Conservation (phyloP, 1,284 basidiomycete species). For the Mrakiaceae sp. region DNA sequence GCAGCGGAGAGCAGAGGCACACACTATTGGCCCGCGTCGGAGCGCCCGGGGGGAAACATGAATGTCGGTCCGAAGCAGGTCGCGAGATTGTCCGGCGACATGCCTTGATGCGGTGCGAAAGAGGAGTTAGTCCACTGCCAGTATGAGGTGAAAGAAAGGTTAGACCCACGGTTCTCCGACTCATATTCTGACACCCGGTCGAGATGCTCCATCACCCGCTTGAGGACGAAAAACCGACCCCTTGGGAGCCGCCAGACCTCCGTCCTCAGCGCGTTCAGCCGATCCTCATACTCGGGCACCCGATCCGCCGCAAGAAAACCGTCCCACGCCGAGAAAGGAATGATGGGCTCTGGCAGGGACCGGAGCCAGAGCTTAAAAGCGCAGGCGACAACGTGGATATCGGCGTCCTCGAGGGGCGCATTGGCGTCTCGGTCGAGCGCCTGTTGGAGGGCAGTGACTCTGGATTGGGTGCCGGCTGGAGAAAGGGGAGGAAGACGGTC, state of each 20-base stretch:
- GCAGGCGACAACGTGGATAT: slow-evolving; percentile 69
- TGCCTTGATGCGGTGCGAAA: too few species aligned
- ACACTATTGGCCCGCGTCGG: too few species aligned
- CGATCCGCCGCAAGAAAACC: slow-evolving; percentile 57
- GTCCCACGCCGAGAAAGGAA: slow-evolving; percentile 56
- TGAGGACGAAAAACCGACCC: slow-evolving; percentile 59
- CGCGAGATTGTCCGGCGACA: too few species aligned
- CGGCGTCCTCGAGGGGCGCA: slow-evolving; percentile 35
- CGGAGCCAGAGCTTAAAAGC: slow-evolving; percentile 73
- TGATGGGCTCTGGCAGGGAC: slow-evolving; percentile 60
- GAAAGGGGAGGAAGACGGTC: slow-evolving; percentile 31
- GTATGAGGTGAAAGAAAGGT: too few species aligned
- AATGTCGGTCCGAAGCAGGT: too few species aligned
- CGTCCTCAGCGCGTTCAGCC: slow-evolving; percentile 49
- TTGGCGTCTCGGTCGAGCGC: slow-evolving; percentile 54
- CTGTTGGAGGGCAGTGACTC: slow-evolving; percentile 55
- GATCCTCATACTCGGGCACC: slow-evolving; percentile 53
- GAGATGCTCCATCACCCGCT: slow-evolving; percentile 65
- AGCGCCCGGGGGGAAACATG: too few species aligned
- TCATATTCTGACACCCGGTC: slow-evolving; percentile 72
- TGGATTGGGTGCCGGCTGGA: slow-evolving; percentile 53
- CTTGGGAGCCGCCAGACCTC: slow-evolving; percentile 57
- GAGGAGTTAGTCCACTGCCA: neutral
- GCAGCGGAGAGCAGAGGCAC: too few species aligned
- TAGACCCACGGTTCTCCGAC: slow-evolving; percentile 48